Evolutionary conservation across 179 eudicot genomes (phyloP), one percentile per base, ranked within the genome.

Genomic region (Pouteria campechiana): DNA sequence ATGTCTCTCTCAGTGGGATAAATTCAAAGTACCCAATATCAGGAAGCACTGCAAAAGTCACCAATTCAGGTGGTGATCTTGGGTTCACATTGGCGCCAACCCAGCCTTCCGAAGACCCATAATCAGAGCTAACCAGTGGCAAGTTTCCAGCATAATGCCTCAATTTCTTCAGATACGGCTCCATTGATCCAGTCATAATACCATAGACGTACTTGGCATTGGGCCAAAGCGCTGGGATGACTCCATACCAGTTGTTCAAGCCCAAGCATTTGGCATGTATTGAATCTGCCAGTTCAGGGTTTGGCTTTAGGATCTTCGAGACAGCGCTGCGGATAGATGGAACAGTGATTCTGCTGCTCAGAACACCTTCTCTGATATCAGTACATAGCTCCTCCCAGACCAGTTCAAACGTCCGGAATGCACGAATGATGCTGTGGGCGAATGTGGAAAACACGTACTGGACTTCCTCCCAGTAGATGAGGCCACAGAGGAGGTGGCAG

Each of bases 181-280:
- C 95, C 95, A 86, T 86, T 0, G 98, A 79, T 2, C 98, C 98
- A 0, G 98, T 90, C 88, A 90, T 65, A 24, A 90, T 82, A 55
- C 96, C 96, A 46, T 86, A 77, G 0, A 90, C 63, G 39, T 86
- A 90, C 74, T 72, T 90, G 0, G 64, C 69, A 59, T 86, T 81
- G 0, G 98, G 98, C 55, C 86, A 90, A 22, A 90, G 73, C 49
- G 61, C 78, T 0, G 72, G 87, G 15, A 90, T 77, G 29, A 90
- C 25, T 11, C 95, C 93, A 43, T 76, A 76, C 93, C 97, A 89
- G 31, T 76, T 78, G 25, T 73, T 81, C 28, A 84, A 44, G 6
- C 70, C 58, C 6, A 43, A 44, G 44, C 89, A 81, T 30, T 61
- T 81, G 6, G 43, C 41, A 34, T 56, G 11, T 21, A 89, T 69